These are phyloP conservation scores for Trypanosoma theileri DNA, from an alignment of 208 protist species.

Conservation along the genomic window DNA sequence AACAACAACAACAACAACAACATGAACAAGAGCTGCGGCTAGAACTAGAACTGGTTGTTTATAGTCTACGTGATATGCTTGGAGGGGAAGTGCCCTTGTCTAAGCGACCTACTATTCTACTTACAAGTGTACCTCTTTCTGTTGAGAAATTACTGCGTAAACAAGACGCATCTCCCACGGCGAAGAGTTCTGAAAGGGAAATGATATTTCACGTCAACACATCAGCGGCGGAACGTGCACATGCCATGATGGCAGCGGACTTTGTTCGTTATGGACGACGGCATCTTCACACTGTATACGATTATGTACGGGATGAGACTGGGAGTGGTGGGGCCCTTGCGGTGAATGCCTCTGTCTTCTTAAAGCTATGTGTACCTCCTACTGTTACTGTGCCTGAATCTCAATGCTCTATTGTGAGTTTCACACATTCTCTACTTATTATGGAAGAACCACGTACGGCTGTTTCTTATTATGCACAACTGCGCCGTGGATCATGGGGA, in stretches of 20 bases:
- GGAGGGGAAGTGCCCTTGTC: slow-evolving; percentile 48
- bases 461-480: slow-evolving; percentile 3
- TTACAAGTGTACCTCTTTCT: slow-evolving; percentile 44
- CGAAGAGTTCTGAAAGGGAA: not conserved
- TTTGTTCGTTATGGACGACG: slow-evolving; percentile 54
- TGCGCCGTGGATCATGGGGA: slow-evolving; percentile 8
- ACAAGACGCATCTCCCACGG: not conserved
- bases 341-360: slow-evolving; percentile 76
- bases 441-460: slow-evolving; percentile 51
- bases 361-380: slow-evolving; percentile 60
- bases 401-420: slow-evolving; percentile 67
- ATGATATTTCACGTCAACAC: slow-evolving; percentile 49
- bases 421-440: slow-evolving; percentile 72
- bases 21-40: slow-evolving; percentile 25
- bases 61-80: slow-evolving; percentile 54
- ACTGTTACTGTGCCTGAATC: not conserved
- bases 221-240: slow-evolving; percentile 46
- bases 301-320: slow-evolving; percentile 49
- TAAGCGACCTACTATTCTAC: slow-evolving; percentile 57
- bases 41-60: slow-evolving; percentile 63
- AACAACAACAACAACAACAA: slow-evolving; percentile 14
- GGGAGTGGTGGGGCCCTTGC: slow-evolving; percentile 39
- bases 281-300: slow-evolving; percentile 38
- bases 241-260: slow-evolving; percentile 69
- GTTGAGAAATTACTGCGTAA: slow-evolving; percentile 30